Base-by-base conservation (phyloP, 306 rosid species). In the Adenanthera pavonina region DNA sequence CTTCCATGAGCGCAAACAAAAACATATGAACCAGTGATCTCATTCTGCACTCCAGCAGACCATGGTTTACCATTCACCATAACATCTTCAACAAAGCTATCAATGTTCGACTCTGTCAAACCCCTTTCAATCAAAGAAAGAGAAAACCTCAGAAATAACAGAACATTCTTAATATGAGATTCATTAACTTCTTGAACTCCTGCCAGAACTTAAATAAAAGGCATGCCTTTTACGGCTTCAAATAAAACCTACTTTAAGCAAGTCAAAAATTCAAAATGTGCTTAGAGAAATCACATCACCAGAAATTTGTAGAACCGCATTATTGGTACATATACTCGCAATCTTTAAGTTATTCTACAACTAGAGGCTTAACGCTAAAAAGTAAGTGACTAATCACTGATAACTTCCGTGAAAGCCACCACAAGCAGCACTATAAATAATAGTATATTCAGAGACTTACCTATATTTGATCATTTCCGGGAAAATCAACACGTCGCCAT, bases 1-100 rank as follows among this genome's bases (percentile, higher is more conserved):
- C 93, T 93, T 47, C 87, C 99, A 85, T 95, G 99, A 69, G 97
- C 90, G 70, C 99, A 95, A 15, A 95, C 98, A 85, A 95, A 95
- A 16, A 95, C 90, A 43, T 86, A 81, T 3, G 98, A 89, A 67
- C 98, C 97, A n/a, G 78, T 64, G 54, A 92, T 73, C 62, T 16
- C 86, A 78, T 89, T 91, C 52, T 20, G 81, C 78, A 79, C 90
- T 83, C 87, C 88, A 46, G 88, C 87, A 20, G 82, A 78, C 99
- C 99, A 95, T 7, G 86, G 82, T 77, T 89, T 86, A 81, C 82
- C 84, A 61, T 84, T 89, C 89, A 93, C 97, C 84, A 95, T 79
- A 19, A 95, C 99, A 67, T 95, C 99, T 38, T 90, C 89, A 14
- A 93, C 92, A 70, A 95, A 95, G 78, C 85, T 82, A 64, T 86